Conservation (phyloP, 495 filamentous ascomycete species). For the Xylaria cubensis region DNA sequence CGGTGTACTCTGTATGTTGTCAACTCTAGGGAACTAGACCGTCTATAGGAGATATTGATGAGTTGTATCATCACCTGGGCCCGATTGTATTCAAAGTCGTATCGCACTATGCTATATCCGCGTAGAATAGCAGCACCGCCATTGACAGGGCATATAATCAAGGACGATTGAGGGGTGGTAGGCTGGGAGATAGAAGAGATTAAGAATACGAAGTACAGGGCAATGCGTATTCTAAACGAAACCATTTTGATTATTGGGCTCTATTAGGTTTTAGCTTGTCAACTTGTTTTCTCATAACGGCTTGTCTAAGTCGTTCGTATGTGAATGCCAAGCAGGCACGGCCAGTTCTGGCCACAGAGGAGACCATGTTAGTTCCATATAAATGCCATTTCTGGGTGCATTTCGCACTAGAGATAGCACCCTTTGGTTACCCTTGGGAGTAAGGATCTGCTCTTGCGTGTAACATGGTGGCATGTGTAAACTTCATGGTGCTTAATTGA, state of each 20-base stretch:
- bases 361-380: neutral
- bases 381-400: neutral
- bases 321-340: neutral
- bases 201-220: neutral
- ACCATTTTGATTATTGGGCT: neutral
- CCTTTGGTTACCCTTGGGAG: neutral
- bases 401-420: neutral
- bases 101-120: neutral
- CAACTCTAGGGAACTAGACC: neutral
- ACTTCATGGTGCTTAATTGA: slow-evolving; percentile 4
- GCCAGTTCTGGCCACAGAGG: neutral
- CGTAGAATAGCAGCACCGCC: neutral
- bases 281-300: neutral
- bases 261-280: neutral
- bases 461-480: neutral
- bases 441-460: neutral
- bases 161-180: neutral
- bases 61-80: slow-evolving; percentile 1
- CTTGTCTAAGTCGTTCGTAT: neutral
- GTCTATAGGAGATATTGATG: slow-evolving; percentile 1
- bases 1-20: slow-evolving; percentile 6
- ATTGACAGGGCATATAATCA: neutral
- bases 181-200: neutral
- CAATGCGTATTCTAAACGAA: neutral
- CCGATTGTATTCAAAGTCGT: neutral